Conservation (phyloP, 2,329 filamentous ascomycete genomes). For the Trichoderma harzianum region DNA sequence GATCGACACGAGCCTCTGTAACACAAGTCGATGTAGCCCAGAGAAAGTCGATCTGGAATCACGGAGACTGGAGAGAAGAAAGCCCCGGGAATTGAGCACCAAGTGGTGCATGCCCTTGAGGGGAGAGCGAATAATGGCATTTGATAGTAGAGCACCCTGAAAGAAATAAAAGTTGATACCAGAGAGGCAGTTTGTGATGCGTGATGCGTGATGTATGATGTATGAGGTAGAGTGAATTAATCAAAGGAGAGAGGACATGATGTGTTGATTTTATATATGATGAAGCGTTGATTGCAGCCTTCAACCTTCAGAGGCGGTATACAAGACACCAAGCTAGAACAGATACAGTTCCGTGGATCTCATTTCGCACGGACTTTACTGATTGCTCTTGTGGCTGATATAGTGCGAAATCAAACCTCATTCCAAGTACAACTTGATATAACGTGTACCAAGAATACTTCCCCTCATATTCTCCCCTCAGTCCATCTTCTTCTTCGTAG, state of each 20-base stretch:
- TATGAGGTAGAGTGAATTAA: not conserved
- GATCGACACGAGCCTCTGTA: not conserved
- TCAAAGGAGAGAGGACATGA: not conserved
- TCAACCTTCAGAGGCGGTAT: too few relatives aligned
- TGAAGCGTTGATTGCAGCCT: too few relatives aligned
- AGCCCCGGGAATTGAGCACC: conserved; percentile 1
- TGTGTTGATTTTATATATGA: too few relatives aligned
- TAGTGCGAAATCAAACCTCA: too few relatives aligned
- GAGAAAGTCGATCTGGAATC: conserved; percentile 5
- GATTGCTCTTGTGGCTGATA: too few relatives aligned
- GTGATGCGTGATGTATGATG: not conserved
- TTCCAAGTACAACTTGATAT: too few relatives aligned
- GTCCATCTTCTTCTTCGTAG: too few relatives aligned
- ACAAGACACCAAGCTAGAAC: too few relatives aligned
- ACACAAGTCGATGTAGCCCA: conserved; percentile 3
- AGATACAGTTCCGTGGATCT: too few relatives aligned
- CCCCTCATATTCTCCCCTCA: too few relatives aligned
- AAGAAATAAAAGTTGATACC: conserved; percentile 12
- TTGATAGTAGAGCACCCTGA: conserved; percentile 6
- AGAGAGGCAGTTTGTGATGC: not conserved
- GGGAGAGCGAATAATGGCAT: conserved; percentile 14
- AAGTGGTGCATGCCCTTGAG: conserved; percentile 16
- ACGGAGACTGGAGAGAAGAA: conserved; percentile 16
- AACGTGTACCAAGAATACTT: too few relatives aligned
- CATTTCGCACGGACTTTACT: too few relatives aligned